Conservation (phyloP, 1,139 yeast species). For the Hemisphaericaspora xylanilytica region DNA sequence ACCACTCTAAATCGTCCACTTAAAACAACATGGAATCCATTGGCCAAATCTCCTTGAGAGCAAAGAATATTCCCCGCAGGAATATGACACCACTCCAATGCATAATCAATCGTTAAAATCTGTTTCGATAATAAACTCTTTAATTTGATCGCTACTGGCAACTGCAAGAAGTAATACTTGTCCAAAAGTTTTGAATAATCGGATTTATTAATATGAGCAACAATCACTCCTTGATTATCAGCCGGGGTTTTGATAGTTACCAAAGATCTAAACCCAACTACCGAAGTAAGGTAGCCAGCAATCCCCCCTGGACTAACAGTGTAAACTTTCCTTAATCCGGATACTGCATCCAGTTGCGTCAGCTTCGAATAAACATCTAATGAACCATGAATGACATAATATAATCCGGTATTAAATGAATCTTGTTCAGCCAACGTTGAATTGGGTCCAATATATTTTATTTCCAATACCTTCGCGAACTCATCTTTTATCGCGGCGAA, state of each 20-base stretch:
- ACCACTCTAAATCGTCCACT: conserved; percentile 86
- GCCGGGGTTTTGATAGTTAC: conserved; percentile 61
- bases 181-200: conserved; percentile 69
- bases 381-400: conserved; percentile 73
- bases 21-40: conserved; percentile 86
- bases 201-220: conserved; percentile 68
- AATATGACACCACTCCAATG: conserved; percentile 91
- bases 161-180: conserved; percentile 68
- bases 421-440: conserved; percentile 61
- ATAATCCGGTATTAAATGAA: conserved; percentile 68
- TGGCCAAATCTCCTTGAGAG: conserved; percentile 83
- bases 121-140: conserved; percentile 65
- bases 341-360: conserved; percentile 21
- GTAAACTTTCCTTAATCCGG: conserved; percentile 38
- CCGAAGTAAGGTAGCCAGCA: conserved; percentile 82
- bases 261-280: conserved; percentile 77
- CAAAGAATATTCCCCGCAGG: conserved; percentile 81
- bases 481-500: conserved; percentile 48
- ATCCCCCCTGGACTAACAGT: conserved; percentile 74
- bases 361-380: conserved; percentile 54
- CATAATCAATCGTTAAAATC: conserved; percentile 77
- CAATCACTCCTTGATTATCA: conserved; percentile 53
- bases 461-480: conserved; percentile 60
- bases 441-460: conserved; percentile 55
- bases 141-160: conserved; percentile 73